Percentiles rank a stretch among this genome's conserved stretches.
Conservation (phyloP, 176 grass and related monocot species). For the Oryza glumipatula region DNA sequence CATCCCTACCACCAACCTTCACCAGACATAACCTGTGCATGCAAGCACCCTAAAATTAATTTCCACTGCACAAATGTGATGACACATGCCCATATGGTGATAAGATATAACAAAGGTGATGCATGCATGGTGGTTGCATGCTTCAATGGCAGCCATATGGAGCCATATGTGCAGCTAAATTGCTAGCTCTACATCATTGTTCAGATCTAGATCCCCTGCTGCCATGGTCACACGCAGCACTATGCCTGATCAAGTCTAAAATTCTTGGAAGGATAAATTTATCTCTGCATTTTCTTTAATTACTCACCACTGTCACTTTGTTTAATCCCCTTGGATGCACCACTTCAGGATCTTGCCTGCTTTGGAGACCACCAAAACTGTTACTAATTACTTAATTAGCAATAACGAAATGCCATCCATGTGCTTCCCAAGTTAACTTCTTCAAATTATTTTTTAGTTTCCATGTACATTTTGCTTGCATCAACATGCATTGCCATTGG, state of each 20-base stretch:
- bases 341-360: conserved; percentile 44
- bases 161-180: not conserved
- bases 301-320: conserved; percentile 5
- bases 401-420: not conserved
- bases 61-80: not conserved
- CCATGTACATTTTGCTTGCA: not conserved
- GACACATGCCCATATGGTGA: conserved; percentile 22
- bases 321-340: conserved; percentile 14
- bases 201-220: conserved; percentile 33
- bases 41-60: not conserved
- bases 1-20: not conserved
- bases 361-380: not conserved
- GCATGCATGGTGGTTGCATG: not conserved
- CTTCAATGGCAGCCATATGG: not conserved
- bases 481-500: conserved; percentile 16
- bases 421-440: not conserved
- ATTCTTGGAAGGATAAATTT: conserved; percentile 4
- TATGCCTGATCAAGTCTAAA: not conserved
- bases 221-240: conserved; percentile 7
- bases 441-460: not conserved
- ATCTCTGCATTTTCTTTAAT: not conserved
- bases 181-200: not conserved
- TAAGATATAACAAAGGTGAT: conserved; percentile 7
- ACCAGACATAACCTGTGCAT: not conserved
- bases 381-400: not conserved